Conservation (phyloP, 495 filamentous ascomycete species). For the Bacidia rubella region DNA sequence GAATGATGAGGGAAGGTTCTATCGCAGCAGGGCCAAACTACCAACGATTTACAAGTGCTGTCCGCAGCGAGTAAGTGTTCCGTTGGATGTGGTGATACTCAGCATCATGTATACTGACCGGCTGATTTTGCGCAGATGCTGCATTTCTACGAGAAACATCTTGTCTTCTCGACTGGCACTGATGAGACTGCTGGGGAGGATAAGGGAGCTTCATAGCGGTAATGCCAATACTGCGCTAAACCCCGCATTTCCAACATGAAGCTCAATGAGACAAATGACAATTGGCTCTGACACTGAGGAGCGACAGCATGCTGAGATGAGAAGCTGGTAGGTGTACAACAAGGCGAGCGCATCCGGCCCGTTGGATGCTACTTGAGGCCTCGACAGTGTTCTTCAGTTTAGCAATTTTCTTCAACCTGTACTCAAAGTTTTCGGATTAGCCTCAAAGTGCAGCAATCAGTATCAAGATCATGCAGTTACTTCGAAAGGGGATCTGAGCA, state of each 20-base stretch:
- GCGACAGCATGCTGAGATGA: too few relatives aligned
- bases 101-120: neutral
- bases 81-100: neutral
- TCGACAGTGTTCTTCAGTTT: too few relatives aligned
- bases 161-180: neutral
- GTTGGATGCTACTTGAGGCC: too few relatives aligned
- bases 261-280: too few relatives aligned
- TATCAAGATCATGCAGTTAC: too few relatives aligned
- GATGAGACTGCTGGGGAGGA: neutral
- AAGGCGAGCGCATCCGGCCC: too few relatives aligned
- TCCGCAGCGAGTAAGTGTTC: conserved; percentile 8
- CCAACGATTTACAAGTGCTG: conserved; percentile 15
- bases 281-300: too few relatives aligned
- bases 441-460: too few relatives aligned
- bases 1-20: conserved; percentile 18
- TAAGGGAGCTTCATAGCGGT: neutral
- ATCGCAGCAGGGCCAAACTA: conserved; percentile 17
- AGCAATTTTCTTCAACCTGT: neutral
- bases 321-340: too few relatives aligned
- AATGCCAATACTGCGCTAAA: neutral
- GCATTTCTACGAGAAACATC: conserved; percentile 24
- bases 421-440: neutral
- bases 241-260: too few relatives aligned
- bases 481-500: too few relatives aligned
- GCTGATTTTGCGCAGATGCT: conserved; percentile 19